Evolutionary conservation across 164 flowering plant species (phyloP), one percentile per base, ranked within the genome.

Genomic region (Euptelea pleiosperma): DNA sequence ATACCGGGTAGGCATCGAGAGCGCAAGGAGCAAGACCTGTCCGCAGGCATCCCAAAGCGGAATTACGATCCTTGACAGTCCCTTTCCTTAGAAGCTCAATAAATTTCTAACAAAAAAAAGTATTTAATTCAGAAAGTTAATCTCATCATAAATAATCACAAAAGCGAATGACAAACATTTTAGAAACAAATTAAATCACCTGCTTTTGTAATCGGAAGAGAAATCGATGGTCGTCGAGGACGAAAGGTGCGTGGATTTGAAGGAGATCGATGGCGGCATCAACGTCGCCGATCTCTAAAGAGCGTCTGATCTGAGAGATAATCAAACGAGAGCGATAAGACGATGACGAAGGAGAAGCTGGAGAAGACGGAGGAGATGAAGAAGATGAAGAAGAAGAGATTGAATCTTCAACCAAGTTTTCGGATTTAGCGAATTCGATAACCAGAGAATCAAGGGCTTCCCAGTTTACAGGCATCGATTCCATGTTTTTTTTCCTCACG

Each of bases 1-100:
- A 26, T 83, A 93, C 99, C 75, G 99, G 99, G 58, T 94, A 94
- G 3, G 99, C 97, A 68, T 85, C 90, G 11, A 91, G 88, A 28
- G 99, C 99, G 66, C 95, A 88, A 28, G 99, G 97, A 58, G 99
- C 97, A 12, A 93, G 84, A 36, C 81, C 72, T 0, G 73, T 83
- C 62, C 95, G 77, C 67, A 81, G 49, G 61, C 91, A 93, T 33
- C 76, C 39, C 52, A 93, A 85, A 8, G 99, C 99, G 37, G 82
- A 71, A 57, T 79, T 79, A 8, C 91, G 92, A 70, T 76, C 93
- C 63, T 80, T 73, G 0, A 41, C 52, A 1, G 85, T 82, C n/a
- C 96, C 99, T 73, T 60, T 83, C 79, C 99, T 83, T 74, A 94
- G 59, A 5, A 94, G 81, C 84, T 94, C 99, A 67, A 94, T 82